Evolutionary conservation across 2,329 filamentous ascomycete genomes (phyloP), one percentile per base, ranked within the genome.

Genomic region (Ophioceras dolichostomum): DNA sequence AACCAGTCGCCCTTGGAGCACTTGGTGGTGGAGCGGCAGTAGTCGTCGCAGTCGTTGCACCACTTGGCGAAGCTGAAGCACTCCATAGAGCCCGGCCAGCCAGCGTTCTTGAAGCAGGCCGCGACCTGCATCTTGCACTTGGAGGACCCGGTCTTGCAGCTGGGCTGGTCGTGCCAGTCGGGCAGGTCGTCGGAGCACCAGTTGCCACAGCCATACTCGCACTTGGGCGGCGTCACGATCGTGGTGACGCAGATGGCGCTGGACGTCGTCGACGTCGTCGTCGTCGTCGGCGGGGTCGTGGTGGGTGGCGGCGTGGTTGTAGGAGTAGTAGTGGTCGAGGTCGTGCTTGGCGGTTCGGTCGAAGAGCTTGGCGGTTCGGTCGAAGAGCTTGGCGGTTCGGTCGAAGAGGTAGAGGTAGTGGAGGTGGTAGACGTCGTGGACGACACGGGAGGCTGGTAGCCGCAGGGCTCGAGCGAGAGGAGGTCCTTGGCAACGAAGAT

Each of bases 171-270:
- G 29, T 51, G 49, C 55, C 63, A 75, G 45, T 63, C 54, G 18
- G 68, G 69, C 10, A 74, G 50, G 12, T 67, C 59, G 32, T 58
- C 59, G 27, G 61, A 62, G 49, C 68, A 73, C 68, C 70, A 75
- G 42, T 60, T 63, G 34, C 70, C 71, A 44, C 65, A 66, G 44
- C 64, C 57, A 53, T 70, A 74, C 49, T 74, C 70, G 52, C 70
- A 74, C 34, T 34, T 31, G 13, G 40, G 62, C 18, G 61, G 50
- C 10, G 61, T 58, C 18, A 56, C 51, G 16, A 30, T 18, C 18
- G 65, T 70, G 34, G 60, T 54, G 9, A 63, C 68, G 53, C 70
- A 74, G 37, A 67, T 50, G n/a, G 60, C 48, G 28, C 54, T 52
- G 20, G 50, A 54, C 13, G 59, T 60, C 17, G 56, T 61, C 20